These are phyloP conservation scores for Nevesoporus exiguus DNA, from an alignment of 768 basidiomycete genomes.

Conservation along the genomic window DNA sequence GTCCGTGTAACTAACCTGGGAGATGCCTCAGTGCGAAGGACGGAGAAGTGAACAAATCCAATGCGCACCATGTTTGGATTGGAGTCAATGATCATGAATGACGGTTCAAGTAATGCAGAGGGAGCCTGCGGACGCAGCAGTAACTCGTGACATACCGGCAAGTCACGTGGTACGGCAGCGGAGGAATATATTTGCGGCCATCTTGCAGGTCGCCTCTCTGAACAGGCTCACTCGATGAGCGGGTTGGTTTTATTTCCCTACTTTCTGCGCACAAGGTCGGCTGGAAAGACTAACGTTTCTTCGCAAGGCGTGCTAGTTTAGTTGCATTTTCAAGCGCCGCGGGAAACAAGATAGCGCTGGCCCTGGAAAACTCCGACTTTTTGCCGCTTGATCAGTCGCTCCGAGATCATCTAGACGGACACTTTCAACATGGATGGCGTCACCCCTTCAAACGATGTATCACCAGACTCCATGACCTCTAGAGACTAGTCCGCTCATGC, in stretches of 20 bases:
- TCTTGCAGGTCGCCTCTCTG: constrained; percentile 3
- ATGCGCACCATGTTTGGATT: constrained; percentile 26
- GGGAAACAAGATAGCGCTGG: neutral
- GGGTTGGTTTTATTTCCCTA: neutral
- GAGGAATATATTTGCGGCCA: constrained; percentile 15
- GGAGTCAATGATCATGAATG: constrained; percentile 26
- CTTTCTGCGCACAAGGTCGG: neutral
- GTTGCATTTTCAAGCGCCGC: neutral
- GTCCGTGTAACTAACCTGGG: constrained; percentile 27
- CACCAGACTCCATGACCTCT: constrained; percentile 66
- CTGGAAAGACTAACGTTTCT: neutral
- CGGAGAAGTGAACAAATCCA: neutral
- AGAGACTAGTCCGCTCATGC: constrained; percentile 75
- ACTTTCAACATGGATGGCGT: constrained; percentile 28
- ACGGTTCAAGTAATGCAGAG: neutral
- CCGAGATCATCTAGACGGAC: constrained; percentile 1
- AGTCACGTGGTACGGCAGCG: constrained; percentile 19
- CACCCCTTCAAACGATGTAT: constrained; percentile 25
- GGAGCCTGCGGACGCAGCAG: constrained; percentile 9
- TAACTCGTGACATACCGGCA: neutral
- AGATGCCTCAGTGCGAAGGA: neutral
- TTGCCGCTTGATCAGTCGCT: neutral
- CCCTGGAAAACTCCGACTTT: neutral
- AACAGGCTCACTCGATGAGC: neutral
- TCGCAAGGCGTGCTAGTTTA: neutral